Conservation (phyloP, 345 rosid species). For the Heritiera littoralis region DNA sequence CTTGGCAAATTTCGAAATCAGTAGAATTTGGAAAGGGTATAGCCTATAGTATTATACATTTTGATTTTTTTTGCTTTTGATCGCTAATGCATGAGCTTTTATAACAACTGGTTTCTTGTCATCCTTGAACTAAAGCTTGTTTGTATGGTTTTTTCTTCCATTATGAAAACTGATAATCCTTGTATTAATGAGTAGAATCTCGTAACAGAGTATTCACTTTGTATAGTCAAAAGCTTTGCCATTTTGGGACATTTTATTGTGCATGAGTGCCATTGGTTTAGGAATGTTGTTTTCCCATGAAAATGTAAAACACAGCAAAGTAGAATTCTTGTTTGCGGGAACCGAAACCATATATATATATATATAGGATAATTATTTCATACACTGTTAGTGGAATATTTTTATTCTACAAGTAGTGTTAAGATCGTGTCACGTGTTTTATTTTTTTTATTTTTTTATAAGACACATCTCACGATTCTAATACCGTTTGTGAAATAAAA, state of each 20-base stretch:
- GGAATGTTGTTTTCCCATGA: not conserved
- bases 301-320: not conserved
- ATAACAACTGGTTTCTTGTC: not conserved
- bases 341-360: not conserved
- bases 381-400: no score
- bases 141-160: not conserved
- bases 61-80: not conserved
- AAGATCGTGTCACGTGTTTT: no score
- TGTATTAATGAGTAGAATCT: no score
- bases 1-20: not conserved
- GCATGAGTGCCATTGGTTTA: not conserved
- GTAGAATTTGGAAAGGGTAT: not conserved
- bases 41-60: not conserved
- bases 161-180: not conserved
- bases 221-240: not conserved
- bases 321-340: not conserved
- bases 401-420: no score
- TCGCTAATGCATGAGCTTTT: not conserved
- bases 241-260: not conserved
- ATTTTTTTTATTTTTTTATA: no score
- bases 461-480: no score
- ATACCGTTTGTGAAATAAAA: no score
- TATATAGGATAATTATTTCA: no score
- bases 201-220: not conserved
- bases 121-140: not conserved